Conservation (phyloP, 495 filamentous ascomycete species). For the Opeltia flavorubescens region DNA sequence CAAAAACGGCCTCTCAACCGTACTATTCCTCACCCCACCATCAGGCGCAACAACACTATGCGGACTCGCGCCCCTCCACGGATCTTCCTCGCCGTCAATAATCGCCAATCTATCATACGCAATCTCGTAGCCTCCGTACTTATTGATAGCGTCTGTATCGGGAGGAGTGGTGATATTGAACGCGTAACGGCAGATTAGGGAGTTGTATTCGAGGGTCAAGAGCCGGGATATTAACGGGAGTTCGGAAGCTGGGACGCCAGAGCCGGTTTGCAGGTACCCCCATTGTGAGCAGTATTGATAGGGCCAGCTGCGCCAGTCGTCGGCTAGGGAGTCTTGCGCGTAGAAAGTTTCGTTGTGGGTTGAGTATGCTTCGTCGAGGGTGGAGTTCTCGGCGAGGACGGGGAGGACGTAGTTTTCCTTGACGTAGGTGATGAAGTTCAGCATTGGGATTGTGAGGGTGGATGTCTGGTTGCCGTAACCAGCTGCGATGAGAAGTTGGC, state of each 20-base stretch:
- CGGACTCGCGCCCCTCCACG: constrained; percentile 53
- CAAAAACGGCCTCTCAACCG: constrained; percentile 44
- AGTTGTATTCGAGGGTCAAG: constrained; percentile 39
- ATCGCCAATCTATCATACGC: constrained; percentile 50
- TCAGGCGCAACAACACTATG: constrained; percentile 31
- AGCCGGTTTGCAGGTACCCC: constrained; percentile 58
- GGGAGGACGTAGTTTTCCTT: constrained; percentile 26
- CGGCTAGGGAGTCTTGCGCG: constrained; percentile 29
- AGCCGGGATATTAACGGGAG: constrained; percentile 52
- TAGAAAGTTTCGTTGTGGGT: constrained; percentile 38
- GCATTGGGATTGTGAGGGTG: constrained; percentile 36
- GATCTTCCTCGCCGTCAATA: constrained; percentile 54
- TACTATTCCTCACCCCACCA: constrained; percentile 32
- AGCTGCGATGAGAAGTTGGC: constrained; percentile 34
- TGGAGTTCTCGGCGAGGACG: constrained; percentile 20
- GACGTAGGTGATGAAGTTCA: constrained; percentile 55
- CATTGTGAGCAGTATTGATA: constrained; percentile 46
- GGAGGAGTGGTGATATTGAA: constrained; percentile 50
- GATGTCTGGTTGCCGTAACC: constrained; percentile 39
- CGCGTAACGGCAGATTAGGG: constrained; percentile 37
- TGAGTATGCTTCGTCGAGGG: constrained; percentile 42
- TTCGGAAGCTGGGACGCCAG: constrained; percentile 39
- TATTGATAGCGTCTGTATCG: constrained; percentile 45
- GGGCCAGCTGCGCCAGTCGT: constrained; percentile 43
- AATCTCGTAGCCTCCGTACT: constrained; percentile 53